phyloP scores from a whole-genome alignment of 805 yeast genomes.

The Candida qinlingensis region DNA sequence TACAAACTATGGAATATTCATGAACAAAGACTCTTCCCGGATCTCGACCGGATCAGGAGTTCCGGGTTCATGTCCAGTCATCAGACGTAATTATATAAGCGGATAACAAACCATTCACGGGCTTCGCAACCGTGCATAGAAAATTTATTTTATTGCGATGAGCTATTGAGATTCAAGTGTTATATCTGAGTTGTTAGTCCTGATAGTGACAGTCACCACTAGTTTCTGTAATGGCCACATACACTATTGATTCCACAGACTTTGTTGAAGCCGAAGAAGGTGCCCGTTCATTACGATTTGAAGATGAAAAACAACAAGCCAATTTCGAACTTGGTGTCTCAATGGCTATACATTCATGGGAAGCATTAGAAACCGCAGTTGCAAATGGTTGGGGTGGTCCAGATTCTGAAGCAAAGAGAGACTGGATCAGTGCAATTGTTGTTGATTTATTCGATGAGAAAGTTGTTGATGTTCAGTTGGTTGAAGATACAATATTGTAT shows the following conservation, averaged over 20 bases:
- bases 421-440: constrained; percentile 84
- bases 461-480: constrained; percentile 67
- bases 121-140: no score
- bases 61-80: no score
- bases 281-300: constrained; percentile 33
- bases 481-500: constrained; percentile 79
- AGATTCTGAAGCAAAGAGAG: constrained; percentile 83
- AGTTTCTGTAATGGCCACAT: background rate
- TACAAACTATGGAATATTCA: no score
- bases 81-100: background rate
- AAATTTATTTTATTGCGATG: background rate
- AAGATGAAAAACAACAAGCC: constrained; percentile 66
- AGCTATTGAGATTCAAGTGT: background rate
- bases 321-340: constrained; percentile 91
- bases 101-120: background rate
- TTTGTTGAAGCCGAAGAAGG: constrained; percentile 49
- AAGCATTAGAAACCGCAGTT: constrained; percentile 81
- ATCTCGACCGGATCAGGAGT: no score
- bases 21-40: no score
- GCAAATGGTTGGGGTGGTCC: constrained; percentile 96
- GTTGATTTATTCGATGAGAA: constrained; percentile 69
- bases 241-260: constrained; percentile 36
- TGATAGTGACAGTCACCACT: background rate
- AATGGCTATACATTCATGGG: constrained; percentile 90
- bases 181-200: background rate